Evolutionary conservation across 2,329 filamentous ascomycete species (phyloP), one percentile per base, ranked within the genome.

Genomic region (Pseudogymnoascus sp.): DNA sequence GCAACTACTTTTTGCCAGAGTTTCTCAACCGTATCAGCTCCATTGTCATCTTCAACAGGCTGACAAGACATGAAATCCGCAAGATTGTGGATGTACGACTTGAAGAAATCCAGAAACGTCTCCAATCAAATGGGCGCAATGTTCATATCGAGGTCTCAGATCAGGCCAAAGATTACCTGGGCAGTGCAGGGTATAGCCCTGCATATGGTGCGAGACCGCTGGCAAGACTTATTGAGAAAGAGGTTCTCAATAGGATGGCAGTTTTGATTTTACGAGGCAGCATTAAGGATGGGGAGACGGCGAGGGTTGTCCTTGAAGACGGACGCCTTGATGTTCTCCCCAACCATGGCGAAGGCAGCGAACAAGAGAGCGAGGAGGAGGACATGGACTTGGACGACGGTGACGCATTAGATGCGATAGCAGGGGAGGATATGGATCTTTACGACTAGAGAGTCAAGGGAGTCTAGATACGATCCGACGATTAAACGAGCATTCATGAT

Each of bases 1-100:
- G 93, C 72, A 91, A 91, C 81, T 98, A 96, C 81, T 99, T 99
- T 86, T 82, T 99, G 2, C 95, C 95, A 33, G 95, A 99, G 73
- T 99, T 99, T 82, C 86, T 99, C 68, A 99, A 99, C 83, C 91
- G 95, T 74, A 98, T 99, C 81, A 93, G 86, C 78, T 95, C 89
- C 65, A 91, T 88, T 62, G 93, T 99, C 78, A 97, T 99, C 78
- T 99, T 99, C 85, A 99, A 99, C 82, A 90, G 95, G 59, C 89
- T 99, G 63, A 93, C 90, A 3, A 89, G 87, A 74, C 81, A 78
- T 63, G 95, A 99, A 78, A 99, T 99, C 71, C 89, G 95, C 72
- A 91, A 86, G 79, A 98, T 99, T 73, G 95, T 99, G 65, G 95
- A 99, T 73, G 82, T 99, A 22, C 89, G 95, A 50, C 82, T 99